A percentile compares a stretch with the other conserved stretches of the same genome.
Conservation (phyloP, 2,329 filamentous ascomycete species). For the Cordyceps farinosa region DNA sequence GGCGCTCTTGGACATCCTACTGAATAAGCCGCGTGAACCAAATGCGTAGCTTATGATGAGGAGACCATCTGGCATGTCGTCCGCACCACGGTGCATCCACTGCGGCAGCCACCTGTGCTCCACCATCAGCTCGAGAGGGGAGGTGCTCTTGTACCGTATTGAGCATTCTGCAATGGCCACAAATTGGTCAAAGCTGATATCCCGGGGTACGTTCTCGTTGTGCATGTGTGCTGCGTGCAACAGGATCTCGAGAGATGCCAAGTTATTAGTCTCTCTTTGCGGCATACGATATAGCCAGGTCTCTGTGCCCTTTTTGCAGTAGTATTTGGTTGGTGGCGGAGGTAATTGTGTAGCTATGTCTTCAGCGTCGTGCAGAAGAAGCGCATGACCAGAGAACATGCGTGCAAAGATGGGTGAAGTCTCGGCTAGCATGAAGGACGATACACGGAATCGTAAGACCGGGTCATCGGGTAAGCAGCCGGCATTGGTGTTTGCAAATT, state of each 20-base stretch:
- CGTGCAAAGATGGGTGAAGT: constrained; percentile 50
- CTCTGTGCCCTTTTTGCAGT: constrained; percentile 42
- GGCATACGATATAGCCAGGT: constrained; percentile 51
- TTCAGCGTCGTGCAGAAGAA: constrained; percentile 34
- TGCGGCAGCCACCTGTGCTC: constrained; percentile 51
- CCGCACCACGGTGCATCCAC: constrained; percentile 46
- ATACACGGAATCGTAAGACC: constrained; percentile 48
- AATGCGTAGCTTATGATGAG: constrained; percentile 53
- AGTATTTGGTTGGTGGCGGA: constrained; percentile 33
- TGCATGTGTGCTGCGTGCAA: constrained; percentile 52
- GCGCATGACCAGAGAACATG: constrained; percentile 39
- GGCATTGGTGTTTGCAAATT: constrained; percentile 44
- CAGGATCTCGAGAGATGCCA: constrained; percentile 42
- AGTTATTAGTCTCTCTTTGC: constrained; percentile 43
- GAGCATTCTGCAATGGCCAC: constrained; percentile 50
- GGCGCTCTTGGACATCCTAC: constrained; percentile 46
- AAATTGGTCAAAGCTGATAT: constrained; percentile 46
- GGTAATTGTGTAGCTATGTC: constrained; percentile 36
- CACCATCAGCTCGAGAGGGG: constrained; percentile 47
- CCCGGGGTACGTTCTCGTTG: constrained; percentile 42
- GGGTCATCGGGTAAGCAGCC: constrained; percentile 34
- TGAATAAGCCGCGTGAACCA: constrained; percentile 46
- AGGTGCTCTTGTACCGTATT: constrained; percentile 48
- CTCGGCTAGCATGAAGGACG: constrained; percentile 47
- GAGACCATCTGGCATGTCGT: constrained; percentile 48